Evolutionary conservation across 129 eudicot genomes (phyloP).

Genomic region (Flaveria trinervia): DNA sequence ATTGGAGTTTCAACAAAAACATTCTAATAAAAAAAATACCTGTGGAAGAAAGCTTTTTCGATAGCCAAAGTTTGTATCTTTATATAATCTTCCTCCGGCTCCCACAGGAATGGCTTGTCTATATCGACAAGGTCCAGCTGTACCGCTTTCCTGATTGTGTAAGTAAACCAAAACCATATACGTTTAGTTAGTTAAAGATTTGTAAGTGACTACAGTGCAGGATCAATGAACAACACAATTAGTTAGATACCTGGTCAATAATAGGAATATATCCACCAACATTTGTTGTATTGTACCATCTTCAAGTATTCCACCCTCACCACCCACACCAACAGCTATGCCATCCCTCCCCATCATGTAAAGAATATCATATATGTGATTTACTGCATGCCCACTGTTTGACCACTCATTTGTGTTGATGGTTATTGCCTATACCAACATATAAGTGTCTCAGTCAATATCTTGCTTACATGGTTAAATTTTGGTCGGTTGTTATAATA

Average conservation of each 20-base stretch:
- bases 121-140: conserved; percentile 85
- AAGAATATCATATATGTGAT: conserved; percentile 80
- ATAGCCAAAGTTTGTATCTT: conserved; percentile 72
- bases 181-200: not conserved
- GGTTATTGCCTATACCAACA: conserved; percentile 63
- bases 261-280: conserved; percentile 92
- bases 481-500: too few species aligned
- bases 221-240: not conserved
- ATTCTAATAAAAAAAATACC: conserved; percentile 39
- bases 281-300: conserved; percentile 61
- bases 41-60: conserved; percentile 83
- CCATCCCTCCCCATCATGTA: conserved; percentile 92
- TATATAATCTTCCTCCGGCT: conserved; percentile 63
- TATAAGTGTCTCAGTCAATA: conserved; percentile 16
- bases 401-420: conserved; percentile 79
- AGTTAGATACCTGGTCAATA: conserved; percentile 68
- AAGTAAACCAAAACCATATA: conserved; percentile 2
- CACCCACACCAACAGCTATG: conserved; percentile 83
- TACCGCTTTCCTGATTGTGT: conserved; percentile 53
- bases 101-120: conserved; percentile 87
- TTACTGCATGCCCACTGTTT: conserved; percentile 80
- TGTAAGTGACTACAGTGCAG: not conserved
- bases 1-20: not conserved
- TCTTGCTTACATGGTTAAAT: not conserved
- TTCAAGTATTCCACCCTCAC: conserved; percentile 82